These are phyloP conservation scores for Cenchrus fungigraminus DNA, from an alignment of 176 grass and related monocot genomes.

Conservation along the genomic window DNA sequence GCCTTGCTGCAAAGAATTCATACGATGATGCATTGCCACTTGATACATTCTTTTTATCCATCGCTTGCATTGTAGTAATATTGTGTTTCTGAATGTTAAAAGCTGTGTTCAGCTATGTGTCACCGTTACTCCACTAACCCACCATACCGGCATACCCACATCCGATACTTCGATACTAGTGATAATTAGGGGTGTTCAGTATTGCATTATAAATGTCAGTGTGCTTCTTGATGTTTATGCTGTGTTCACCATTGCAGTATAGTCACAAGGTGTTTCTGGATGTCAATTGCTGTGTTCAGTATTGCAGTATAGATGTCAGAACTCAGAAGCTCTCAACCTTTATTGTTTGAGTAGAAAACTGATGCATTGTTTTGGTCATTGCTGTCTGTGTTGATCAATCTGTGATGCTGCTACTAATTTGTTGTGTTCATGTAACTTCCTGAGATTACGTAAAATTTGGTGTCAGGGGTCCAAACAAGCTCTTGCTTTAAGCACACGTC, in stretches of 20 bases:
- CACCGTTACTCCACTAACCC: neutral
- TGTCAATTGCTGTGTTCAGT: conserved; percentile 14
- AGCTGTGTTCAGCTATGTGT: neutral
- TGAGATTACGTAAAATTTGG: neutral
- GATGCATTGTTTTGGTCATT: conserved; percentile 5
- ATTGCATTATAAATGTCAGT: neutral
- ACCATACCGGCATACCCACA: neutral
- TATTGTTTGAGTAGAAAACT: neutral
- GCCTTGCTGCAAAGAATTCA: conserved; percentile 21
- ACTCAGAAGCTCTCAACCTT: neutral
- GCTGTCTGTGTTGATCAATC: neutral
- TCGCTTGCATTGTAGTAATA: conserved; percentile 16
- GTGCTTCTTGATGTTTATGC: neutral
- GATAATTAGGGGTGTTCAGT: neutral
- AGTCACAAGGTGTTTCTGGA: neutral
- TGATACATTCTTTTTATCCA: neutral
- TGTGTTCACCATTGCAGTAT: too few relatives aligned
- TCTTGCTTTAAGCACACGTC: neutral
- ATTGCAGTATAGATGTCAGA: neutral
- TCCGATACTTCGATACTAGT: neutral
- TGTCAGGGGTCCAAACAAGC: neutral
- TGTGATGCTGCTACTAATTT: conserved; percentile 16
- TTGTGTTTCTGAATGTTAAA: conserved; percentile 34
- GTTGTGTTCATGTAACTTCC: neutral
- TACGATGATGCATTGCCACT: neutral